phyloP scores from a whole-genome alignment of 441 rosid genomes.

The Isatis lusitanica region DNA sequence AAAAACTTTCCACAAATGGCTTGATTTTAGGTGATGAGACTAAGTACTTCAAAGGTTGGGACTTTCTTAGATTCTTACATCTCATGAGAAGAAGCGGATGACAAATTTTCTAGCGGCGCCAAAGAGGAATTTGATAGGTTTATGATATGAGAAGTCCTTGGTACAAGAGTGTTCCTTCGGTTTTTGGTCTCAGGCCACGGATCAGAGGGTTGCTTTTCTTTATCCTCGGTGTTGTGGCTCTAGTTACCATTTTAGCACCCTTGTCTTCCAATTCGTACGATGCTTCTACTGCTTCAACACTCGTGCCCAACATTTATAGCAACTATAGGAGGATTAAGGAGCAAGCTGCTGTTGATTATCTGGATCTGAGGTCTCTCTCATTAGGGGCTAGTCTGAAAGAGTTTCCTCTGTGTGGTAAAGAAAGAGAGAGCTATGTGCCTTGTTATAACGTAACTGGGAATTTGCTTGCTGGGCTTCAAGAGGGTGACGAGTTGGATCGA shows the following conservation, averaged over 20 bases:
- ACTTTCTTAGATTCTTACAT: slow-evolving; percentile 35
- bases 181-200: slow-evolving; percentile 72
- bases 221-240: slow-evolving; percentile 60
- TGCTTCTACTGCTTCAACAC: slow-evolving; percentile 43
- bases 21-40: slow-evolving; percentile 11
- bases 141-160: slow-evolving; percentile 93
- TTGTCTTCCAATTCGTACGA: slow-evolving; percentile 59
- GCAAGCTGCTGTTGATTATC: slow-evolving; percentile 81
- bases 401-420: slow-evolving; percentile 77
- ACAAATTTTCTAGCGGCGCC: slow-evolving; percentile 36
- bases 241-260: slow-evolving; percentile 72
- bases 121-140: slow-evolving; percentile 30
- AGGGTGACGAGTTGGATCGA: slow-evolving; percentile 88
- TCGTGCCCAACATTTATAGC: slow-evolving; percentile 58
- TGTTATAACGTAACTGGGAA: slow-evolving; percentile 82
- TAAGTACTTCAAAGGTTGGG: slow-evolving; percentile 37
- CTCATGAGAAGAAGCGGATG: slow-evolving; percentile 47
- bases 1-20: slow-evolving; percentile 15
- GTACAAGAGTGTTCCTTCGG: slow-evolving; percentile 53
- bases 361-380: slow-evolving; percentile 68
- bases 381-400: slow-evolving; percentile 58
- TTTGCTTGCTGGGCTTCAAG: slow-evolving; percentile 70
- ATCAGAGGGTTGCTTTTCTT: slow-evolving; percentile 66
- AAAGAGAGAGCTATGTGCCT: slow-evolving; percentile 84
- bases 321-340: slow-evolving; percentile 89